phyloP scores from a whole-genome alignment of 768 basidiomycete species.

The Inosperma sp. region DNA sequence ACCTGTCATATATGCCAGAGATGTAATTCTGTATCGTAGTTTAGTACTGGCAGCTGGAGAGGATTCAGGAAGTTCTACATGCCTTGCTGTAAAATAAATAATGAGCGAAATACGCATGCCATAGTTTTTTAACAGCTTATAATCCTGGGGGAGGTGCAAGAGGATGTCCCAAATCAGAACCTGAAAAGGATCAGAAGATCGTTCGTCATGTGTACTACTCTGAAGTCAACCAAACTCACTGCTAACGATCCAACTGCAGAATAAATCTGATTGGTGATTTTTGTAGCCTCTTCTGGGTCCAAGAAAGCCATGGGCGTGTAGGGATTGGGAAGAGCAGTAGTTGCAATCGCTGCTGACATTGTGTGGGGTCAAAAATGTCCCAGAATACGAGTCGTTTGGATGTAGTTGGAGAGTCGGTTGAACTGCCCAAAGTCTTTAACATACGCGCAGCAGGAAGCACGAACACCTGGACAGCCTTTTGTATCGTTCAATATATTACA shows the following conservation, averaged over 20 bases:
- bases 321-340: not conserved
- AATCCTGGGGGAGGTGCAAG: not conserved
- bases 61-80: too few relatives aligned
- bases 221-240: not conserved
- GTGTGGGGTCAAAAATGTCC: not conserved
- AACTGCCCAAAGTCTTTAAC: too few relatives aligned
- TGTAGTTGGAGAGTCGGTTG: too few relatives aligned
- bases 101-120: not conserved
- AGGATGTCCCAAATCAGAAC: conserved; percentile 1
- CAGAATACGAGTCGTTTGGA: not conserved
- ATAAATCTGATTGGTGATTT: not conserved
- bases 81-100: not conserved
- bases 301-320: not conserved
- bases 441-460: too few relatives aligned
- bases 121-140: not conserved
- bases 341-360: not conserved
- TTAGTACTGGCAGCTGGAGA: too few relatives aligned
- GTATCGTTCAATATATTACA: too few relatives aligned
- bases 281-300: not conserved
- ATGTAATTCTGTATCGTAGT: too few relatives aligned
- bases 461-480: too few relatives aligned
- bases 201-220: not conserved
- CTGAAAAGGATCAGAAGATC: not conserved
- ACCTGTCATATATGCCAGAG: too few relatives aligned
- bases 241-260: not conserved